These are phyloP conservation scores for Mortierella antarctica DNA, from an alignment of 192 early-diverging fungal species.

Conservation along the genomic window DNA sequence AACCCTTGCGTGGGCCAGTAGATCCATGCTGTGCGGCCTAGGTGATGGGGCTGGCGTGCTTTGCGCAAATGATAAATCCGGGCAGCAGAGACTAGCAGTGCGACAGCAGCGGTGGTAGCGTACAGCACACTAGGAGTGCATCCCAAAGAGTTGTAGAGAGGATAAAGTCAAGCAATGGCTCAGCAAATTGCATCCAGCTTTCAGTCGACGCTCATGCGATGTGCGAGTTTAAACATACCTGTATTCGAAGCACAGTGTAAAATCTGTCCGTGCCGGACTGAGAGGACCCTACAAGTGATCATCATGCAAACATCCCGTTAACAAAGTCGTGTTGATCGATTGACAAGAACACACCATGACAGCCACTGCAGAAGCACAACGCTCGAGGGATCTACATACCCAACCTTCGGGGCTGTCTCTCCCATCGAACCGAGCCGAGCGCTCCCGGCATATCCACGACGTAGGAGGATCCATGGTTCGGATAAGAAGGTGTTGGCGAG, in stretches of 20 bases:
- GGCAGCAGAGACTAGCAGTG: not conserved
- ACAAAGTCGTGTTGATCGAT: not conserved
- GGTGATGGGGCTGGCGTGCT: slow-evolving; percentile 9
- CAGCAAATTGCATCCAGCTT: no score
- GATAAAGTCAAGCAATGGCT: no score
- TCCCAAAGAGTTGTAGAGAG: not conserved
- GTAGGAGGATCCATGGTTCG: not conserved
- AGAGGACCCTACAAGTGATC: slow-evolving; percentile 20
- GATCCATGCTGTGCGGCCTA: slow-evolving; percentile 39
- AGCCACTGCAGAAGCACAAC: not conserved
- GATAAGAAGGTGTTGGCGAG: no score
- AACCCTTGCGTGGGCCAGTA: slow-evolving; percentile 30
- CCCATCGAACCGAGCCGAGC: not conserved
- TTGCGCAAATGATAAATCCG: slow-evolving; percentile 14
- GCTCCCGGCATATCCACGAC: not conserved
- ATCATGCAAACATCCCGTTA: not conserved
- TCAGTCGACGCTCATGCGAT: no score
- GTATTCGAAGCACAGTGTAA: slow-evolving; percentile 48
- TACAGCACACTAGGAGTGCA: slow-evolving; percentile 10
- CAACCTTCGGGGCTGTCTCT: slow-evolving; percentile 14
- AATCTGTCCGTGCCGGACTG: slow-evolving; percentile 20
- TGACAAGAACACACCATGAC: not conserved
- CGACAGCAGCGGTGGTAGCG: not conserved
- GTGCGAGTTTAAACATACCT: slow-evolving; percentile 12
- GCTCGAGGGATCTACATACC: not conserved